Conservation (phyloP, 257 asterid species). For the Nyctanthes arbortristis region DNA sequence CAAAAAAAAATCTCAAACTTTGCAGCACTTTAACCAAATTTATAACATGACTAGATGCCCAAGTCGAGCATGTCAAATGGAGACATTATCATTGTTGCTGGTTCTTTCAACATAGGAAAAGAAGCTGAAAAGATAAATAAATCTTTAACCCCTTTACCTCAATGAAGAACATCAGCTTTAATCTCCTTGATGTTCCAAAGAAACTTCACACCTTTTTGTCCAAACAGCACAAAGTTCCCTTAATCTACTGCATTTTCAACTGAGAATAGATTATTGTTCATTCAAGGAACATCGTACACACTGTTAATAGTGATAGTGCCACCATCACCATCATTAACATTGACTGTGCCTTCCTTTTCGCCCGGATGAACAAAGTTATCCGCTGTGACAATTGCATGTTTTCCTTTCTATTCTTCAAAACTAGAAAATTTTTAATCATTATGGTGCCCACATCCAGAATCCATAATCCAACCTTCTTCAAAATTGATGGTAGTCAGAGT, state of each 20-base stretch:
- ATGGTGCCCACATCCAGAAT: slow-evolving; percentile 16
- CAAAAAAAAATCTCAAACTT: not conserved
- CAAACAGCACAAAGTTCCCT: slow-evolving; percentile 9
- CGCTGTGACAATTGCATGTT: slow-evolving; percentile 10
- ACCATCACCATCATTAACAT: not conserved
- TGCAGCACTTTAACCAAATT: slow-evolving; percentile 3
- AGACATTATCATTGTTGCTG: slow-evolving; percentile 3
- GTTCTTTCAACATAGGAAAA: not conserved
- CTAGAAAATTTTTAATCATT: slow-evolving; percentile 11
- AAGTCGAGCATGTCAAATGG: slow-evolving; percentile 18
- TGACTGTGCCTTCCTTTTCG: slow-evolving; percentile 8
- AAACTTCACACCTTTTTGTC: slow-evolving; percentile 8
- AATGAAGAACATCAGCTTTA: slow-evolving; percentile 17
- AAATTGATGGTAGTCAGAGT: slow-evolving; percentile 4
- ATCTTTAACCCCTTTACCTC: slow-evolving; percentile 16
- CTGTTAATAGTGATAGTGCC: slow-evolving; percentile 6
- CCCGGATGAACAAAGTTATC: slow-evolving; percentile 12
- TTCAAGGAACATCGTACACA: slow-evolving; percentile 17
- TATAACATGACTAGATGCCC: slow-evolving; percentile 8
- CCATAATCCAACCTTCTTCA: slow-evolving; percentile 5
- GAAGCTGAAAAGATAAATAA: slow-evolving; percentile 12
- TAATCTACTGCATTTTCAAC: not conserved
- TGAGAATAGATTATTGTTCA: not conserved
- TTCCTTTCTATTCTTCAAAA: not conserved
- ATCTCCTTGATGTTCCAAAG: slow-evolving; percentile 14